Conservation (phyloP, 1,284 basidiomycete species). For the Neolentinus lepideus region DNA sequence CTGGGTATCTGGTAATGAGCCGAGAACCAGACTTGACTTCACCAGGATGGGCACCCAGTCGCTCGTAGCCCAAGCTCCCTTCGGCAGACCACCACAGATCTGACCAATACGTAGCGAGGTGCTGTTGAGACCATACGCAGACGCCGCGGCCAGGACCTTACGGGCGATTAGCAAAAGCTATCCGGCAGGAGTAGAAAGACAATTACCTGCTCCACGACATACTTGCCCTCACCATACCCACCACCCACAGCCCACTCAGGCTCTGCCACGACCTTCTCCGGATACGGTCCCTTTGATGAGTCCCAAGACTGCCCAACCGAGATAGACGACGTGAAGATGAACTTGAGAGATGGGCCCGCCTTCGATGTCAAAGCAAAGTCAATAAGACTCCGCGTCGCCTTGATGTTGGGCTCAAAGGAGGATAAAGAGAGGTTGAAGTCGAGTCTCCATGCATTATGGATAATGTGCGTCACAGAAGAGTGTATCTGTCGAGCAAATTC, state of each 20-base stretch:
- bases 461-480: conserved; percentile 15
- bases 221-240: conserved; percentile 29
- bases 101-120: conserved; percentile 25
- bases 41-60: conserved; percentile 28
- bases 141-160: conserved; percentile 16
- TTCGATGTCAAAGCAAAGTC: conserved; percentile 21
- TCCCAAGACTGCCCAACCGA: conserved; percentile 5
- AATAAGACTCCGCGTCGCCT: conserved; percentile 26
- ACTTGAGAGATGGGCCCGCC: conserved; percentile 9
- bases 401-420: conserved; percentile 29
- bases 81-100: conserved; percentile 17
- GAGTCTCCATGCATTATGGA: conserved; percentile 34
- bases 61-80: conserved; percentile 22
- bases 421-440: conserved; percentile 32
- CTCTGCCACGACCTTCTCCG: conserved; percentile 22
- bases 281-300: conserved; percentile 17
- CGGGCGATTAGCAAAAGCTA: not conserved
- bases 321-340: conserved; percentile 26
- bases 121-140: conserved; percentile 14
- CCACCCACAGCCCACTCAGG: conserved; percentile 13
- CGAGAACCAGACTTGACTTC: conserved; percentile 18
- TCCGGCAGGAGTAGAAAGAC: not conserved
- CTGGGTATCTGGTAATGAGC: conserved; percentile 17
- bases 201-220: conserved; percentile 17
- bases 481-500: not conserved